Evolutionary conservation across 169 alveolate genomes (phyloP).

Genomic region (Plasmodium fragile): DNA sequence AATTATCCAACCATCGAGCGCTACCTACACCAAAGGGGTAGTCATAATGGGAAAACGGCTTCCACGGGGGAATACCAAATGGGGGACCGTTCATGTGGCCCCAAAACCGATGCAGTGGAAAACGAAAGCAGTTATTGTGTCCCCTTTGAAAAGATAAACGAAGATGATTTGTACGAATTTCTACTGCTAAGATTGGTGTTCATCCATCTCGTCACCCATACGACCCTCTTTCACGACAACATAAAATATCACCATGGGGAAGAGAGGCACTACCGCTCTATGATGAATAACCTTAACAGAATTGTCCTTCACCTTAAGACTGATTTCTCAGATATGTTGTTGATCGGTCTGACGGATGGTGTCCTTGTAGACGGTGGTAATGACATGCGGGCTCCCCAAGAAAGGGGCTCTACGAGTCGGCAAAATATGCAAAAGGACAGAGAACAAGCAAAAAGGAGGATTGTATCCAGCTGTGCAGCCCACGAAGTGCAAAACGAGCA

Average conservation of each 20-base stretch:
- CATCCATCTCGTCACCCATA: conserved; percentile 28
- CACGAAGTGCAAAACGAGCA: background rate
- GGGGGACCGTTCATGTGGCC: background rate
- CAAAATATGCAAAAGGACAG: background rate
- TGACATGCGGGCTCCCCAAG: background rate
- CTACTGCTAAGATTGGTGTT: conserved; percentile 43
- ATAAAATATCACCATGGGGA: conserved; percentile 12
- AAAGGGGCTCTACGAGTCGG: background rate
- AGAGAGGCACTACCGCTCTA: background rate
- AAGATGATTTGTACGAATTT: conserved; percentile 58
- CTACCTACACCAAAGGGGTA: conserved; percentile 3
- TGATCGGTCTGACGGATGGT: background rate
- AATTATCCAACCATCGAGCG: conserved; percentile 20
- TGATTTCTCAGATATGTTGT: conserved; percentile 21
- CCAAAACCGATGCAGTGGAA: background rate
- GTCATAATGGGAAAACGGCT: background rate
- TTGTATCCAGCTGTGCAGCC: background rate
- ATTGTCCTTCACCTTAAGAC: conserved; percentile 34
- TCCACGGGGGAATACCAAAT: background rate
- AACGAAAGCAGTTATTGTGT: background rate
- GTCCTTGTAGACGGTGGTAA: background rate
- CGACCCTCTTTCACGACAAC: conserved; percentile 37
- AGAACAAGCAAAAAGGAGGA: background rate
- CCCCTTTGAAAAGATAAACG: conserved; percentile 35
- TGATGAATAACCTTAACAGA: conserved; percentile 46